Conservation (phyloP, 2,329 filamentous ascomycete species). For the Dryadomyces quercus-mongolicae region DNA sequence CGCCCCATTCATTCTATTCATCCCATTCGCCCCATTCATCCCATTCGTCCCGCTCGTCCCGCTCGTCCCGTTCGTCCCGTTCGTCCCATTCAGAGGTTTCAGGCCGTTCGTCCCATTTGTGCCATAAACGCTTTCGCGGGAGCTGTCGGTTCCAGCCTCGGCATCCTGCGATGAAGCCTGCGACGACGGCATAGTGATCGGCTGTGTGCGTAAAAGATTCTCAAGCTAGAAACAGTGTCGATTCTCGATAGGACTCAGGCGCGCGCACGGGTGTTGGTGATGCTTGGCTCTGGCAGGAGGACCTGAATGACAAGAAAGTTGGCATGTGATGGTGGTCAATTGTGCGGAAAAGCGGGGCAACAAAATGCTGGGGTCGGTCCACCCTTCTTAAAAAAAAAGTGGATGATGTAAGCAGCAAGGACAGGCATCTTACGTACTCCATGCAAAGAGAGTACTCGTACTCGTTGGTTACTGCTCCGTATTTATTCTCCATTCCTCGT, state of each 20-base stretch:
- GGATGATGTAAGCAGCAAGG: not conserved
- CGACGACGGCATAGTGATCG: not conserved
- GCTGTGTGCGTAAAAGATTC: no score
- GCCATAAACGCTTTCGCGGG: not conserved
- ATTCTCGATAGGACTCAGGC: no score
- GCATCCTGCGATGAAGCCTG: not conserved
- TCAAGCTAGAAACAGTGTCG: no score
- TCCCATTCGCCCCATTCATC: not conserved
- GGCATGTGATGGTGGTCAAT: not conserved
- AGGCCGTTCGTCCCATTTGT: not conserved
- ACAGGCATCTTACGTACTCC: not conserved
- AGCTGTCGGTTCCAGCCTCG: not conserved
- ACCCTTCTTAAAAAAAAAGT: not conserved
- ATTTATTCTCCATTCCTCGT: not conserved
- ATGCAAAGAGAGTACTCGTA: not conserved
- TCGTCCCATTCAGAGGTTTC: not conserved
- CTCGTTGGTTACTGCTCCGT: not conserved
- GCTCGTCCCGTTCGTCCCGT: not conserved
- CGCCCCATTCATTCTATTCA: no score
- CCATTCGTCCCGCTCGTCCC: not conserved
- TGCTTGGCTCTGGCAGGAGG: not conserved
- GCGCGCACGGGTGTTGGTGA: not conserved
- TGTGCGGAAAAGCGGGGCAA: not conserved
- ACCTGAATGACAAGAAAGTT: not conserved
- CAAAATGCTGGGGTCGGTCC: not conserved